phyloP scores from a whole-genome alignment of 352 stramenopile genomes.

The Halophytophthora batemanensis region DNA sequence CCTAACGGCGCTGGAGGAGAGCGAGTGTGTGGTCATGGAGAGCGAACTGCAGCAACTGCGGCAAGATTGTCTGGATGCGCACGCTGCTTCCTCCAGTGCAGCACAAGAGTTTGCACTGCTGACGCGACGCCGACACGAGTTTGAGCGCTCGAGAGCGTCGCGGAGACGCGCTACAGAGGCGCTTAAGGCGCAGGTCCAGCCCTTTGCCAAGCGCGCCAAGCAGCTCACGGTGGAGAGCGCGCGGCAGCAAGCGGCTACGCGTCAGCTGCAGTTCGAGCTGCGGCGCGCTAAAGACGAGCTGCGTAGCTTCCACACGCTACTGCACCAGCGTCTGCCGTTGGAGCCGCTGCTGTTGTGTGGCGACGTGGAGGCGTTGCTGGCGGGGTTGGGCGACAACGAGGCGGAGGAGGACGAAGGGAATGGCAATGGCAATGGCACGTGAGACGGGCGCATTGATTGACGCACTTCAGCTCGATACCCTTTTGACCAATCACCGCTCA shows the following conservation, averaged over 20 bases:
- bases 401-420: constrained; percentile 10
- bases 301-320: constrained; percentile 33
- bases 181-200: constrained; percentile 57
- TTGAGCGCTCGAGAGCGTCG: constrained; percentile 19
- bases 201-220: constrained; percentile 60
- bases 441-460: background rate
- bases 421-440: no score
- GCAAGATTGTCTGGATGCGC: constrained; percentile 35
- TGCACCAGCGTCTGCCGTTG: constrained; percentile 41
- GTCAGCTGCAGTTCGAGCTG: constrained; percentile 58
- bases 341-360: constrained; percentile 52
- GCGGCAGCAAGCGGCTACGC: constrained; percentile 39
- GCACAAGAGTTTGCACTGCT: constrained; percentile 34
- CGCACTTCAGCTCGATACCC: constrained; percentile 1
- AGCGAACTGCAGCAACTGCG: constrained; percentile 48
- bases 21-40: constrained; percentile 36
- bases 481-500: constrained; percentile 1
- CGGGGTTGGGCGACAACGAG: constrained; percentile 6
- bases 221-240: constrained; percentile 52
- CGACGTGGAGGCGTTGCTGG: constrained; percentile 43
- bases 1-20: constrained; percentile 43
- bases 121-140: constrained; percentile 33
- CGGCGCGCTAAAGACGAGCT: constrained; percentile 31
- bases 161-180: constrained; percentile 20
- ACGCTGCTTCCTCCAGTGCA: constrained; percentile 36